Percentiles rank a stretch among this genome's conserved stretches.
Conservation (phyloP, 2,329 filamentous ascomycete genomes). For the Diplodia scrobiculata region DNA sequence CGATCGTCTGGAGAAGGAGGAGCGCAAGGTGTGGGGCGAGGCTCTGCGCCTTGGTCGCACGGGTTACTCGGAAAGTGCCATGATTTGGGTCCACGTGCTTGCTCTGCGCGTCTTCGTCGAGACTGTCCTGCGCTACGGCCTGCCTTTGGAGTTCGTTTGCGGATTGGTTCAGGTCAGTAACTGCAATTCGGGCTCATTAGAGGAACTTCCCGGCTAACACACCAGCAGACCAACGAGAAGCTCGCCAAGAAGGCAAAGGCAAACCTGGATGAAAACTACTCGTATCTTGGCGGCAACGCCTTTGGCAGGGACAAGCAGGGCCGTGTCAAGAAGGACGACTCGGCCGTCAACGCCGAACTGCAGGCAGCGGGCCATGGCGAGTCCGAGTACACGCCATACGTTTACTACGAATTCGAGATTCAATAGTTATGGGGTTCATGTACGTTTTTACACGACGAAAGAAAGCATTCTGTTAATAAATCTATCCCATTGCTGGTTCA, state of each 20-base stretch:
- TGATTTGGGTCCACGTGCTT: slow-evolving; percentile 93
- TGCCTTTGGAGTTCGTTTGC: slow-evolving; percentile 86
- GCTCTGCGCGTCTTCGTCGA: slow-evolving; percentile 94
- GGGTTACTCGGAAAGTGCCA: slow-evolving; percentile 94
- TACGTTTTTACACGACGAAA: slow-evolving; percentile 8
- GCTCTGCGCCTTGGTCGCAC: slow-evolving; percentile 82
- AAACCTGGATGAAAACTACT: slow-evolving; percentile 76
- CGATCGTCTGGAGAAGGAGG: slow-evolving; percentile 77
- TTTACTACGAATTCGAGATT: slow-evolving; percentile 94
- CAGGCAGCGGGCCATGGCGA: slow-evolving; percentile 72
- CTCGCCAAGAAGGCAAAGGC: slow-evolving; percentile 69
- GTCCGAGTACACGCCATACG: slow-evolving; percentile 89
- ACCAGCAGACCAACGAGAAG: slow-evolving; percentile 74
- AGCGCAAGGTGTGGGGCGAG: slow-evolving; percentile 90
- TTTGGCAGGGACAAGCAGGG: slow-evolving; percentile 92
- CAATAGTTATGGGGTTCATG: slow-evolving; percentile 13
- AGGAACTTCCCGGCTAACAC: background rate
- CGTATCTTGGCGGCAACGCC: slow-evolving; percentile 91
- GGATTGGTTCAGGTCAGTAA: slow-evolving; percentile 72
- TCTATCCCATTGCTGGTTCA: slow-evolving; percentile 9
- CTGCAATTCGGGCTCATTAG: background rate
- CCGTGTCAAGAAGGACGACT: slow-evolving; percentile 86
- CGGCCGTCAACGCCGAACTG: slow-evolving; percentile 76
- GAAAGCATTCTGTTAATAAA: slow-evolving; percentile 26
- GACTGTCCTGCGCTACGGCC: slow-evolving; percentile 91